Conservation (phyloP, 192 early-diverging fungal genomes). For the Geosiphon pyriformis region DNA sequence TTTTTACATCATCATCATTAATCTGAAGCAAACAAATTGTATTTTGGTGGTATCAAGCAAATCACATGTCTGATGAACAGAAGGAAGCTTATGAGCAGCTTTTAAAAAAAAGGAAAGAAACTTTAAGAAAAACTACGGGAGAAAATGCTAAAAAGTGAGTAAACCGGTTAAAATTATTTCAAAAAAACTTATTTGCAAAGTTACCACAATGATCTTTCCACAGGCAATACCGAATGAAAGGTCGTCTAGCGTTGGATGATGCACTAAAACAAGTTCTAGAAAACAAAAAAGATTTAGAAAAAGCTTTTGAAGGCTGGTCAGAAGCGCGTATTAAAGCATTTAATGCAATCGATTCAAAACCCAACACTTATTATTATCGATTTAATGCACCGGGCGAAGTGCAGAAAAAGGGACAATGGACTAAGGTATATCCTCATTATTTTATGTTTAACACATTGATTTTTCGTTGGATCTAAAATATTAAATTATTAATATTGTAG, state of each 20-base stretch:
- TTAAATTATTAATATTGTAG: slow-evolving; percentile 23
- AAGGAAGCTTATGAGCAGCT: slow-evolving; percentile 81
- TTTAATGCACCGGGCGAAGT: slow-evolving; percentile 97
- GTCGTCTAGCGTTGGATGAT: slow-evolving; percentile 78
- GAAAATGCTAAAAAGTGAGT: slow-evolving; percentile 66
- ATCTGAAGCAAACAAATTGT: background rate
- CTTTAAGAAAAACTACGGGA: slow-evolving; percentile 75
- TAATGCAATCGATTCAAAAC: slow-evolving; percentile 88
- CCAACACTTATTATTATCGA: slow-evolving; percentile 96
- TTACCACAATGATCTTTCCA: no score
- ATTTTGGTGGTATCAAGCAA: slow-evolving; percentile 17
- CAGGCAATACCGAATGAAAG: slow-evolving; percentile 67
- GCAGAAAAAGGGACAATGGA: slow-evolving; percentile 90
- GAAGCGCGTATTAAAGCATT: slow-evolving; percentile 90
- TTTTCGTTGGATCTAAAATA: background rate
- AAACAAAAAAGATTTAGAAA: slow-evolving; percentile 68
- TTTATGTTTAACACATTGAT: background rate
- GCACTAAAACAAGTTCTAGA: slow-evolving; percentile 83
- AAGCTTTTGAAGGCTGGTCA: slow-evolving; percentile 95
- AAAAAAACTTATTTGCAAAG: no score
- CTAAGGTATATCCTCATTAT: slow-evolving; percentile 38
- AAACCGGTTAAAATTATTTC: no score
- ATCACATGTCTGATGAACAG: slow-evolving; percentile 75
- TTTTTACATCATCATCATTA: no score
- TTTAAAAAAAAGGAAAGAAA: slow-evolving; percentile 74